Percentiles rank a stretch among this genome's conserved stretches.
Conservation (phyloP, 108 stramenopile species). For the Craspedostauros australis region DNA sequence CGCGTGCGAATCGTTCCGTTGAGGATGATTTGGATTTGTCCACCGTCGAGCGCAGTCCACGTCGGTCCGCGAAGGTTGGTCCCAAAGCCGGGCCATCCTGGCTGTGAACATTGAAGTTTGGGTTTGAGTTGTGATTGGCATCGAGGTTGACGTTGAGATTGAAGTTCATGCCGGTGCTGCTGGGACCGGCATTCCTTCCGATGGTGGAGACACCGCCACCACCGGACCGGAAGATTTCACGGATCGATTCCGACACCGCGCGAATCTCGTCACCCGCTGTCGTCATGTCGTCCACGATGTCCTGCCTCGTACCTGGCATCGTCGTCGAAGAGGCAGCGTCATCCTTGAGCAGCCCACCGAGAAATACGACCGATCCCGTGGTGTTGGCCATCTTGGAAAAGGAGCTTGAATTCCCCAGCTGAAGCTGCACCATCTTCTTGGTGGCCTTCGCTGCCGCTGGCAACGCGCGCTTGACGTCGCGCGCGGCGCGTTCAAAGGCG, state of each 20-base stretch:
- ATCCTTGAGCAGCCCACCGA: background rate
- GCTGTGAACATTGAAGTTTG: too few species aligned
- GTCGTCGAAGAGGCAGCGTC: background rate
- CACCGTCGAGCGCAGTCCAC: too few species aligned
- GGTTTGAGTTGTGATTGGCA: slow-evolving; percentile 11
- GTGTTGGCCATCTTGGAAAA: slow-evolving; percentile 6
- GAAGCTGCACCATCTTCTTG: slow-evolving; percentile 4
- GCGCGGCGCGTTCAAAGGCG: slow-evolving; percentile 61
- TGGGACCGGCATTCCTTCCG: too few species aligned
- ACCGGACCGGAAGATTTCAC: slow-evolving; percentile 48
- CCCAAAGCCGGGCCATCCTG: too few species aligned
- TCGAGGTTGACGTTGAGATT: too few species aligned
- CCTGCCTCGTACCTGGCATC: background rate
- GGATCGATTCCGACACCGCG: slow-evolving; percentile 57
- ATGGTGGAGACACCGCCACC: slow-evolving; percentile 6
- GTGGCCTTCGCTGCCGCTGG: slow-evolving; percentile 42
- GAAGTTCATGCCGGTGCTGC: too few species aligned
- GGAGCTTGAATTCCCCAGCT: slow-evolving; percentile 12
- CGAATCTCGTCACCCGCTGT: slow-evolving; percentile 71
- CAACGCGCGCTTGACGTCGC: slow-evolving; percentile 64
- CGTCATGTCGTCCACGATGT: slow-evolving; percentile 45
- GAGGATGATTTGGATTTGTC: too few species aligned
- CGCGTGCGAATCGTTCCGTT: slow-evolving; percentile 43
- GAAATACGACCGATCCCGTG: background rate
- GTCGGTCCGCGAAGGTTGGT: too few species aligned